These are phyloP conservation scores for Lactarius psammicola DNA, from an alignment of 768 basidiomycete genomes.

Conservation along the genomic window DNA sequence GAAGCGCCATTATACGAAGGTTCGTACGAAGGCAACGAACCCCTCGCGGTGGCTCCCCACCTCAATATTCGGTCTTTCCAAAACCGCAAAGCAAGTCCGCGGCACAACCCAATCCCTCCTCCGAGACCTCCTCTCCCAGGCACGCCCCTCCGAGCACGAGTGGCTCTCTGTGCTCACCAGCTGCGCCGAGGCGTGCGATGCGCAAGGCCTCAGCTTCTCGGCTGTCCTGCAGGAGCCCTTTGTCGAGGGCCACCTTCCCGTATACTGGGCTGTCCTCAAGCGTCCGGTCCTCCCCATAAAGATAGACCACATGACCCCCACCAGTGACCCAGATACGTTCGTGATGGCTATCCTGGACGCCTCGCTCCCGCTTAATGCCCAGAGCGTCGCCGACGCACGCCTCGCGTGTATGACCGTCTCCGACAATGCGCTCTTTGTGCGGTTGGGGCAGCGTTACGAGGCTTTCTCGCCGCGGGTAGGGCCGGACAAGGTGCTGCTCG, in stretches of 20 bases:
- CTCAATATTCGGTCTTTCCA: constrained; percentile 28
- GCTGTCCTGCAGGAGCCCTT: constrained; percentile 58
- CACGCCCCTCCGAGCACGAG: constrained; percentile 33
- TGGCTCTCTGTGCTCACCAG: constrained; percentile 51
- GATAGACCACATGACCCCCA: neutral
- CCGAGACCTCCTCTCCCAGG: constrained; percentile 41
- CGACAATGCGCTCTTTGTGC: constrained; percentile 60
- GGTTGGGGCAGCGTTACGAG: constrained; percentile 47
- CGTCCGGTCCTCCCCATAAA: constrained; percentile 35
- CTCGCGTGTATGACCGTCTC: constrained; percentile 64
- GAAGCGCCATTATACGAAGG: neutral
- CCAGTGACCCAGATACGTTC: constrained; percentile 32
- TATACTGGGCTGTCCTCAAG: constrained; percentile 76
- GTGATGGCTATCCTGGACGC: constrained; percentile 53
- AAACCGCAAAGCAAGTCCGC: constrained; percentile 28
- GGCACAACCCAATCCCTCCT: constrained; percentile 23
- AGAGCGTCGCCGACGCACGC: constrained; percentile 59
- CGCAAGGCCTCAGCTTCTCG: constrained; percentile 50
- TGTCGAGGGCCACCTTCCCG: constrained; percentile 61
- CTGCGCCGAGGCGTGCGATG: constrained; percentile 59
- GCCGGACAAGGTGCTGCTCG: constrained; percentile 48
- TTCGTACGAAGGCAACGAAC: neutral
- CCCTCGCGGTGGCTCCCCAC: constrained; percentile 23
- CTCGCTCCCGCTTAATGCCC: constrained; percentile 43
- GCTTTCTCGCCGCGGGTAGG: constrained; percentile 51